Base-by-base conservation (phyloP, 441 rosid genomes). In the Gossypium schwendimanii region DNA sequence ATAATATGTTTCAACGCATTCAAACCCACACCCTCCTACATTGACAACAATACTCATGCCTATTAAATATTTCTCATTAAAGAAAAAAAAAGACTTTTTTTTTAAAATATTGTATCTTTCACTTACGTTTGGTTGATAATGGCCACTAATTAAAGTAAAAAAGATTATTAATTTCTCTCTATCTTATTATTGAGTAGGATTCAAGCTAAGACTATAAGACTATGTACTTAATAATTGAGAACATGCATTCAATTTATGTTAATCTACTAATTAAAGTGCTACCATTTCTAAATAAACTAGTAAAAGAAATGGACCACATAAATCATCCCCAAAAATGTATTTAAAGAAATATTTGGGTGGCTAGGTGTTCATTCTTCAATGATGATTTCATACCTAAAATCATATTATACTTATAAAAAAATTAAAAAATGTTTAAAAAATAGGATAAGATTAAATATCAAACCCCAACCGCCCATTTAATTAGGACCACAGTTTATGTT, bases 401-500 rank as follows among this genome's bases (percentile, higher is more conserved):
- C n/a, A 72, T 72, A 23, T 17, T 28, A 17, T 9, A 53, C 18
- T 20, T 0, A 28, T 21, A 28, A 28, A 28, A 4, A 28, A 0
- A 10, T 11, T 63, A 18, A 20, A 14, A 26, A 41, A 31, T 45
- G 1, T 23, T 24, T 24, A 23, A 26, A 18, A 24, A 1, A 17
- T 44, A 58, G 47, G 64, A 58, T 58, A 58, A 50, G 47, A 53
- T 69, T 52, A 69, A 14, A 3, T 18, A 47, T n/a, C 54, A 33
- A 41, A 5, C 24, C 31, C 4, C 67, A 59, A 68, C 66, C 73
- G 66, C 70, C 66, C 15, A 1, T 58, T 58, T 0, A 58, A 45
- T 58, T n/a, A 41, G 12, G 66, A 45, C 73, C 77, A 67, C 71
- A 52, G 44, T 45, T 41, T 17, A 8, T 26, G 6, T 53, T 53